A percentile compares a stretch with the other conserved stretches of the same genome.
These are phyloP conservation scores for Tuber microsphaerosporum DNA, from an alignment of 495 filamentous ascomycete species.

Conservation along the genomic window DNA sequence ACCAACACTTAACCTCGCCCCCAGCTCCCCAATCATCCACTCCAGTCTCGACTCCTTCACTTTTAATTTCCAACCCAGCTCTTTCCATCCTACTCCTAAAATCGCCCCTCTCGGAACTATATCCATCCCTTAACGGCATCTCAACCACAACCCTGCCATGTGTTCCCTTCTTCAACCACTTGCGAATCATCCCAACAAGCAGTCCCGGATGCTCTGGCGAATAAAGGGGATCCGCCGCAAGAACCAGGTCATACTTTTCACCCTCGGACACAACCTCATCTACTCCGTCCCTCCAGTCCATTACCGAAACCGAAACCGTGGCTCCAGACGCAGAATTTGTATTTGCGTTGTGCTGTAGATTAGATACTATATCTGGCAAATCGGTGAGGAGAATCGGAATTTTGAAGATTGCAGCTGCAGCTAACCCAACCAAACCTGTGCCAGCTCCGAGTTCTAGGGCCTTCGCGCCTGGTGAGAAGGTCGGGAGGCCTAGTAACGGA, in stretches of 20 bases:
- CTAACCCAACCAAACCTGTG: conserved; percentile 57
- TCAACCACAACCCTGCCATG: conserved; percentile 56
- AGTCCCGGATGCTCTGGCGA: conserved; percentile 57
- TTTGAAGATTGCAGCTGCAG: conserved; percentile 44
- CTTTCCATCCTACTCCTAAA: conserved; percentile 52
- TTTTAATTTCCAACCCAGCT: conserved; percentile 50
- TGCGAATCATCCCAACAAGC: conserved; percentile 53
- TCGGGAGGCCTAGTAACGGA: conserved; percentile 16
- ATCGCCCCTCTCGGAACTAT: conserved; percentile 50
- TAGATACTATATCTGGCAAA: conserved; percentile 60
- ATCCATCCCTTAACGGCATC: conserved; percentile 58
- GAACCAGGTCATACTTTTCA: conserved; percentile 54
- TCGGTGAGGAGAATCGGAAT: conserved; percentile 56
- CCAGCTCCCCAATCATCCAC: conserved; percentile 64
- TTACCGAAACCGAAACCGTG: conserved; percentile 48
- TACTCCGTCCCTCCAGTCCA: conserved; percentile 58
- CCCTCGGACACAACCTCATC: conserved; percentile 27
- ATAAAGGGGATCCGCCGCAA: conserved; percentile 69
- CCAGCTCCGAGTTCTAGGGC: conserved; percentile 60
- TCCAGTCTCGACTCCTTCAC: conserved; percentile 59
- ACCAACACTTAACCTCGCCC: conserved; percentile 57
- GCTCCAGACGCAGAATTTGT: conserved; percentile 49
- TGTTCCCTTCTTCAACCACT: conserved; percentile 48
- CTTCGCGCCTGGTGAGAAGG: conserved; percentile 10
- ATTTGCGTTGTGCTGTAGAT: conserved; percentile 56